phyloP scores from a whole-genome alignment of 768 basidiomycete species.

The Mycena metata region DNA sequence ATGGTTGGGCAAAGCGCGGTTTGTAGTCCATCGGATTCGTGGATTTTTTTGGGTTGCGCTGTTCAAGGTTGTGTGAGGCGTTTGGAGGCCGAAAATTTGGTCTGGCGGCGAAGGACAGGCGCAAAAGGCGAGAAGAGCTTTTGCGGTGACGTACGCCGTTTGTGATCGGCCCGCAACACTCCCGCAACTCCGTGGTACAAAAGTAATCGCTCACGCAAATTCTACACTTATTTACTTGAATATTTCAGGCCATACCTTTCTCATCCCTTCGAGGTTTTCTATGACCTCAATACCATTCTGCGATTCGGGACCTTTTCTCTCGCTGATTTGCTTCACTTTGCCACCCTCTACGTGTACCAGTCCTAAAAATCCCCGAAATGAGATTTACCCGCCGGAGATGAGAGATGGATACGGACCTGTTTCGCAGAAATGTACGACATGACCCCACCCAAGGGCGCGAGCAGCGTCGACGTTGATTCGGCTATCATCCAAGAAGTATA shows the following conservation, averaged over 20 bases:
- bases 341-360: conserved; percentile 76
- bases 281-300: conserved; percentile 67
- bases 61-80: too few relatives aligned
- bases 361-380: conserved; percentile 38
- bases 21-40: conserved; percentile 83
- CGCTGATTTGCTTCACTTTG: conserved; percentile 61
- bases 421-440: conserved; percentile 84
- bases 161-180: too few relatives aligned
- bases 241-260: conserved; percentile 81
- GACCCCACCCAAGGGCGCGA: conserved; percentile 74
- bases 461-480: conserved; percentile 78
- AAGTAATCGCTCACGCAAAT: too few relatives aligned
- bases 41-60: too few relatives aligned
- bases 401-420: conserved; percentile 42
- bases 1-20: conserved; percentile 81
- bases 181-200: too few relatives aligned
- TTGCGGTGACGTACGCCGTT: too few relatives aligned
- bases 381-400: not conserved
- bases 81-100: too few relatives aligned
- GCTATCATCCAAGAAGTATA: conserved; percentile 87
- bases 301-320: conserved; percentile 47
- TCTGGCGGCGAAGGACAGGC: too few relatives aligned
- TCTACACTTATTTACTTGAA: conserved; percentile 52
- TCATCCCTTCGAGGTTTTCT: conserved; percentile 72
- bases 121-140: too few relatives aligned